Evolutionary conservation across 192 early-diverging fungal genomes (phyloP), one percentile per base, ranked within the genome.

Genomic region (Dispira simplex): DNA sequence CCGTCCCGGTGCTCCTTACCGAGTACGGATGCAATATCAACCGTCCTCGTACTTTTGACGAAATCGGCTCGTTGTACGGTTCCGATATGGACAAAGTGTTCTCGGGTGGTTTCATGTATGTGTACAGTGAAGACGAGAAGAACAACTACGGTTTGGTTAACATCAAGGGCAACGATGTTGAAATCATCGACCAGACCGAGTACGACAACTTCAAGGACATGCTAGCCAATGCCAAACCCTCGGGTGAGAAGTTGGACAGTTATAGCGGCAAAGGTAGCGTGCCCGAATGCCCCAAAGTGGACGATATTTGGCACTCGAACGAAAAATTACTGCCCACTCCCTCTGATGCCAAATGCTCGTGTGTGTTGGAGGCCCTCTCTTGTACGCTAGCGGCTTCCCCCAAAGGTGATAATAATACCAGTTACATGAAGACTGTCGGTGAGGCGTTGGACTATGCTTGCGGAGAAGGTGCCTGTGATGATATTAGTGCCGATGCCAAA

Each of bases 11-110:
- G 13, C 68, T 88, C 51, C 70, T 90, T 46, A 83, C 81, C 63
- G 88, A 90, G 75, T 90, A 86, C 73, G 88, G 88, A 2, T 90
- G 88, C 70, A 90, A 88, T 62, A 63, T 67, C 14, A 72, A 87
- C 62, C 63, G 72, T 8, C 86, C 86, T 9, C 82, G 88, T 44
- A 73, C 73, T 0, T 90, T 90, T 71, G 67, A 77, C 11, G 88
- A 90, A 65, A 75, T 88, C 14, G 72, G 67, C 6, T 70, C 86
- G 9, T 75, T 90, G 46, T 87, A 86, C 68, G 80, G 86, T 9
- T 70, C 76, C 2, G 73, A 86, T 47, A 90, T 90, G 88, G 76
- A 75, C 9, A 63, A 64, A 32, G 67, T 67, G 11, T 83, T 85
- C 73, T 86, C 85, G 25, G 86, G 86, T 47, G 86, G 83, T 52